Evolutionary conservation across 495 filamentous ascomycete species (phyloP), one percentile per base, ranked within the genome.

Genomic region (Neohortaea acidophila): DNA sequence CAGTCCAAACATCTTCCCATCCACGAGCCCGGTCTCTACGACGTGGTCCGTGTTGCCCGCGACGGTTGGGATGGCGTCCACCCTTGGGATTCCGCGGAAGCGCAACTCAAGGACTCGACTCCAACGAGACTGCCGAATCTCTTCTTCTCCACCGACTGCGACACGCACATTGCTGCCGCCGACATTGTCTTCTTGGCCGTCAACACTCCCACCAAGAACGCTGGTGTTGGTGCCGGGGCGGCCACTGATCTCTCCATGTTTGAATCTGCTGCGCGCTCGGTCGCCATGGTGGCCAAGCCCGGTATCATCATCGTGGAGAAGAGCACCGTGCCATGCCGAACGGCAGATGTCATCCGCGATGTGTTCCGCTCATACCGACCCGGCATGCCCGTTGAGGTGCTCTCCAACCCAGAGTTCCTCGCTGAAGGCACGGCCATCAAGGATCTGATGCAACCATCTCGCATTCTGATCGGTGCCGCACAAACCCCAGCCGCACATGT

Each of bases 351-450:
- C 21, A 69, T 91, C 15, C 66, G 70, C 33, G 68, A 76, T 35
- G 81, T 75, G 7, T 70, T 87, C 35, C 79, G 70, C 26, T 78
- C 79, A 11, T 79, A 84, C 40, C 43, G 31, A 19, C 77, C 79
- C 0, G 68, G 67, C 2, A 60, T 74, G 12, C 61, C 55, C 3
- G 84, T 87, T 44, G 77, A 87, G 43, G 68, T 91, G 19, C 67
- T 91, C 3, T 84, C 80, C 9, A 91, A 86, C 52, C 83, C 83
- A 2, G 82, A 91, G 48, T 87, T 86, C 44, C 62, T 87, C 0
- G 76, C 83, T 8, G 81, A 83, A 43, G 83, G 83, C 12, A 81
- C 77, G 0, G 83, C 83, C 0, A 66, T 87, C 40, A 51, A 67
- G 7, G 73, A 87, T 50, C 59, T 87, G 14, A 66, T 79, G 37